phyloP scores from a whole-genome alignment of 1,284 basidiomycete genomes.

The Albatrellus sp. region DNA sequence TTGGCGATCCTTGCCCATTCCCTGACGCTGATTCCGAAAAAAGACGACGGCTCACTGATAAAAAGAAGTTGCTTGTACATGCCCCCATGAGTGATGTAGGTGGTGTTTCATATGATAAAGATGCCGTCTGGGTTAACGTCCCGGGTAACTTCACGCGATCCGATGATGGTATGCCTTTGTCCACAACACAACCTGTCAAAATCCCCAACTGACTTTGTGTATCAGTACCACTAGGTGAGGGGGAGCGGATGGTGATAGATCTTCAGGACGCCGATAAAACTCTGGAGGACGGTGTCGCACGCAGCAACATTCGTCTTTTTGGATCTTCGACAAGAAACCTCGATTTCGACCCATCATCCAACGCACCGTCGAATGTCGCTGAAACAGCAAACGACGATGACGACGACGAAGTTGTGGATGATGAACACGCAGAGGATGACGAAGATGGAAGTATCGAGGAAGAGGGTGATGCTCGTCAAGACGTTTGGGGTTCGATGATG shows the following conservation, averaged over 20 bases:
- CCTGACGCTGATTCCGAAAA: slow-evolving; percentile 91
- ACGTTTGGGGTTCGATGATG: slow-evolving; percentile 19
- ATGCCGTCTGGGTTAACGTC: slow-evolving; percentile 97
- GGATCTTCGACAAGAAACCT: slow-evolving; percentile 51
- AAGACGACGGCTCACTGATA: slow-evolving; percentile 86
- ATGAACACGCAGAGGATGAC: slow-evolving; percentile 19
- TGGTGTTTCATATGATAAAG: slow-evolving; percentile 96
- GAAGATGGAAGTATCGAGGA: slow-evolving; percentile 17
- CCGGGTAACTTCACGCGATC: slow-evolving; percentile 84
- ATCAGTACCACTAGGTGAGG: slow-evolving; percentile 72
- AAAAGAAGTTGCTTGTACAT: slow-evolving; percentile 85
- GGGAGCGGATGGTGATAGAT: slow-evolving; percentile 95
- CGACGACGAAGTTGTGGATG: slow-evolving; percentile 14
- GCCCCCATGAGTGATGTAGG: slow-evolving; percentile 99
- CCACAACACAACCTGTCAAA: slow-evolving; percentile 1
- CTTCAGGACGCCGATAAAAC: slow-evolving; percentile 81
- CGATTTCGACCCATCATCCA: slow-evolving; percentile 20
- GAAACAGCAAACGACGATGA: slow-evolving; percentile 12
- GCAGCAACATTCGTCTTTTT: slow-evolving; percentile 80
- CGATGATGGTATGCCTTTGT: slow-evolving; percentile 33
- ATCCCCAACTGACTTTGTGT: background rate
- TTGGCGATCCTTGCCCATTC: slow-evolving; percentile 91
- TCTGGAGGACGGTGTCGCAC: slow-evolving; percentile 74
- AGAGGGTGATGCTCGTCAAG: slow-evolving; percentile 15
- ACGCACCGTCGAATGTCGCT: slow-evolving; percentile 2